Percentiles rank a stretch among this genome's conserved stretches.
Conservation (phyloP, 306 rosid species). For the Gillenia trifoliata region DNA sequence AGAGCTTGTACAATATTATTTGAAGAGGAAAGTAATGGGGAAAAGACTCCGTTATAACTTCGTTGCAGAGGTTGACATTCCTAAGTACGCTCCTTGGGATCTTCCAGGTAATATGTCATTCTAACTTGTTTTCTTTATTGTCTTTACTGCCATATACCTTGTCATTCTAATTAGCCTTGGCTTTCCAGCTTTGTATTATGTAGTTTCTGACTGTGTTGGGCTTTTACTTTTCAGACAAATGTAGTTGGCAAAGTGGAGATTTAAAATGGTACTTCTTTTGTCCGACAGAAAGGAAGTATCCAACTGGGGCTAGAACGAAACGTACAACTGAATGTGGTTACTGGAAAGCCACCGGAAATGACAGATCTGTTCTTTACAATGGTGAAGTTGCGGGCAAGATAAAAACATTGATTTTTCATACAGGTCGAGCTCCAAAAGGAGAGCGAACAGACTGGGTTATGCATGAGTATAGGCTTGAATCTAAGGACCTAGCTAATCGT, state of each 20-base stretch:
- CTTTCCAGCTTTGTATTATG: not conserved
- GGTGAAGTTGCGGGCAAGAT: slow-evolving; percentile 48
- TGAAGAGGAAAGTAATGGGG: slow-evolving; percentile 53
- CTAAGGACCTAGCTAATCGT: slow-evolving; percentile 22
- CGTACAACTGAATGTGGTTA: slow-evolving; percentile 50
- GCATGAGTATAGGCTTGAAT: slow-evolving; percentile 72
- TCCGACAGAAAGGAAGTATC: slow-evolving; percentile 48
- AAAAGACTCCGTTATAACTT: slow-evolving; percentile 24
- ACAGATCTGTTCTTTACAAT: slow-evolving; percentile 33
- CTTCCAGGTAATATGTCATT: slow-evolving; percentile 55
- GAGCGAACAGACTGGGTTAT: slow-evolving; percentile 81
- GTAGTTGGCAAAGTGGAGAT: slow-evolving; percentile 45
- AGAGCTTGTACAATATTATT: slow-evolving; percentile 51
- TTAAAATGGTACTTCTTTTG: slow-evolving; percentile 74
- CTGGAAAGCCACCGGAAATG: slow-evolving; percentile 81
- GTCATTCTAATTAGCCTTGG: not conserved
- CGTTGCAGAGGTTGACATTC: slow-evolving; percentile 58
- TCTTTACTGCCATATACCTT: not conserved
- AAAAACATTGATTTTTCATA: slow-evolving; percentile 65
- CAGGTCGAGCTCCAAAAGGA: slow-evolving; percentile 49
- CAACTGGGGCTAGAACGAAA: slow-evolving; percentile 52
- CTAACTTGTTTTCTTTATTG: not conserved
- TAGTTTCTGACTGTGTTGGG: not conserved
- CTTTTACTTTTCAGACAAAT: slow-evolving; percentile 33
- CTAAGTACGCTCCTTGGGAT: slow-evolving; percentile 66